These are phyloP conservation scores for Ilex aquifolium DNA, from an alignment of 257 asterid genomes.

Conservation along the genomic window DNA sequence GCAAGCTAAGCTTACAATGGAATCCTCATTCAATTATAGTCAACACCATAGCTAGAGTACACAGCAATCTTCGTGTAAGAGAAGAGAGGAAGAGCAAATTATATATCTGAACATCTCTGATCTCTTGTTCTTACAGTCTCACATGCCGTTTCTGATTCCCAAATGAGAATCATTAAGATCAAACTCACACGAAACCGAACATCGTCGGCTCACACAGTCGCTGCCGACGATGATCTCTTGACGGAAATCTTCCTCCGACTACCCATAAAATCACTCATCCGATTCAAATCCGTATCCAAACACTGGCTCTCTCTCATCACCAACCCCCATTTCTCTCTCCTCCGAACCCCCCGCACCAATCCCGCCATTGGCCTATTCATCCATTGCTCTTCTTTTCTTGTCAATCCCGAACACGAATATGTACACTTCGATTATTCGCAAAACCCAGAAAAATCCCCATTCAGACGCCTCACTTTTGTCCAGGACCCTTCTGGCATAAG, in stretches of 20 bases:
- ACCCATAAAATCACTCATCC: constrained; percentile 27
- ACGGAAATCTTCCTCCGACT: constrained; percentile 22
- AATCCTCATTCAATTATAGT: no score
- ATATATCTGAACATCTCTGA: no score
- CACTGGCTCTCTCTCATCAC: constrained; percentile 33
- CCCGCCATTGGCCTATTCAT: constrained; percentile 13
- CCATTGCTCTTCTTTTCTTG: not conserved
- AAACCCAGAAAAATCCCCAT: not conserved
- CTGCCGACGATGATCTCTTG: constrained; percentile 26
- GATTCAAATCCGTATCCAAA: constrained; percentile 31
- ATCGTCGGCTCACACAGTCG: constrained; percentile 5
- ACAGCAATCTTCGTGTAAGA: no score
- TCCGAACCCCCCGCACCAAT: constrained; percentile 13
- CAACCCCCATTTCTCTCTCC: constrained; percentile 14
- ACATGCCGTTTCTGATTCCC: no score
- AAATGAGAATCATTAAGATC: no score
- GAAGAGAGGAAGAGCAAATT: no score
- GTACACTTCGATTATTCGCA: constrained; percentile 7
- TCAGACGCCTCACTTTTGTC: not conserved
- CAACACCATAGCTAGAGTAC: no score
- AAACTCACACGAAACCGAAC: no score
- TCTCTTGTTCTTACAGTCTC: no score
- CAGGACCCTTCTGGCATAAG: constrained; percentile 1
- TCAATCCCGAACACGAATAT: not conserved
- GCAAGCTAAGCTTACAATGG: no score